These are phyloP conservation scores for Ceratocystiopsis brevicomis DNA, from an alignment of 2,329 filamentous ascomycete genomes.

Conservation along the genomic window DNA sequence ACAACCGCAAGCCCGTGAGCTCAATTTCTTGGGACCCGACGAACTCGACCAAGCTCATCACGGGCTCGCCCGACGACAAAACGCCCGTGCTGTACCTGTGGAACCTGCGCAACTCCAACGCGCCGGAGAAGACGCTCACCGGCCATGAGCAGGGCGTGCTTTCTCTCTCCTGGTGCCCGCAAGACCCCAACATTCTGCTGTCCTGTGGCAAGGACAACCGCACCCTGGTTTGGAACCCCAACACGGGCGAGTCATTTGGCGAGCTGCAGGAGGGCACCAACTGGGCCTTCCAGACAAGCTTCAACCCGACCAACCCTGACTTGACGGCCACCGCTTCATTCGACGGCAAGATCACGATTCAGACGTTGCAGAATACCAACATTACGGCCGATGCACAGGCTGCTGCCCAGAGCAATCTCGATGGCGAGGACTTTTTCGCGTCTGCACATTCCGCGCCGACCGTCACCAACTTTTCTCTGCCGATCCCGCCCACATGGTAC, in stretches of 20 bases:
- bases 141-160: conserved; percentile 91
- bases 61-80: conserved; percentile 75
- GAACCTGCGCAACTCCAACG: conserved; percentile 92
- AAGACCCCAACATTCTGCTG: conserved; percentile 73
- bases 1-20: conserved; percentile 84
- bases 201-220: conserved; percentile 95
- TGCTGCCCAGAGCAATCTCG: conserved; percentile 47
- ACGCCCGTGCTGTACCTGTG: conserved; percentile 78
- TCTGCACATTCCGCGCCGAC: conserved; percentile 85
- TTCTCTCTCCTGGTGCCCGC: conserved; percentile 85
- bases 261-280: conserved; percentile 97
- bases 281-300: conserved; percentile 92
- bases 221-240: conserved; percentile 89
- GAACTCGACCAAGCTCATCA: conserved; percentile 83
- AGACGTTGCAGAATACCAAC: conserved; percentile 89
- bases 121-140: conserved; percentile 69
- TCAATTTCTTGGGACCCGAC: conserved; percentile 95
- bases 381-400: conserved; percentile 45
- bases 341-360: conserved; percentile 85
- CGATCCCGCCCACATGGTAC: conserved; percentile 77
- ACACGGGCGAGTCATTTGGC: conserved; percentile 70
- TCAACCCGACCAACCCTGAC: conserved; percentile 83
- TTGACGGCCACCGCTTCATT: conserved; percentile 91
- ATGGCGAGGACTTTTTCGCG: conserved; percentile 92
- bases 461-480: conserved; percentile 70